These are phyloP conservation scores for Basidiobolus meristosporus DNA, from an alignment of 371 early-diverging fungal genomes.

Conservation along the genomic window DNA sequence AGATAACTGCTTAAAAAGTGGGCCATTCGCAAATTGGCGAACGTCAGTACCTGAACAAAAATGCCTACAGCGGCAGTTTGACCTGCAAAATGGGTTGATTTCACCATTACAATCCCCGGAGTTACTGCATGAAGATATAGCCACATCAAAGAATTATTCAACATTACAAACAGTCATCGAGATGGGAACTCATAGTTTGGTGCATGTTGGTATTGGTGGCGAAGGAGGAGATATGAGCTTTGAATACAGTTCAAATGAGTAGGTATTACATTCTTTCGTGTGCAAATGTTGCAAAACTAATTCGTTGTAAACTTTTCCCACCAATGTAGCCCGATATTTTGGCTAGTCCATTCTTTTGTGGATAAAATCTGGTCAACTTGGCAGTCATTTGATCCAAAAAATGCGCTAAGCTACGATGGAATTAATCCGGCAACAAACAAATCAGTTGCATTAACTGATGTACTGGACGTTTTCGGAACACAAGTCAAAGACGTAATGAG, in stretches of 20 bases:
- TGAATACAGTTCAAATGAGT: slow-evolving; percentile 18
- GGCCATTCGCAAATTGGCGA: slow-evolving; percentile 4
- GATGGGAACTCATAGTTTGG: slow-evolving; percentile 17
- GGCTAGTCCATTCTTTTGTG: slow-evolving; percentile 26
- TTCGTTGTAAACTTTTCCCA: no score
- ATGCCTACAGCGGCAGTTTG: slow-evolving; percentile 9
- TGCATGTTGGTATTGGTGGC: slow-evolving; percentile 24
- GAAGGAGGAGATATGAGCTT: slow-evolving; percentile 15
- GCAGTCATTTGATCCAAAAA: slow-evolving; percentile 8
- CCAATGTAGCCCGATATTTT: slow-evolving; percentile 35
- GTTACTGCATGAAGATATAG: slow-evolving; percentile 8
- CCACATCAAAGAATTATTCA: slow-evolving; percentile 8
- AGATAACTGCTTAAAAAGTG: slow-evolving; percentile 7
- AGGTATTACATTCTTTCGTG: no score
- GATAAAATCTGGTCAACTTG: slow-evolving; percentile 27
- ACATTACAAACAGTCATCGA: slow-evolving; percentile 16
- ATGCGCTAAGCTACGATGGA: slow-evolving; percentile 3
- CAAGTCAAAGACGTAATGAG: slow-evolving; percentile 3
- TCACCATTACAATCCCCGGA: slow-evolving; percentile 10
- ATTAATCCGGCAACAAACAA: no score
- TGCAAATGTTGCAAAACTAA: no score
- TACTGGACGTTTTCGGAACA: no score
- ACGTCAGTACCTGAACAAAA: slow-evolving; percentile 3
- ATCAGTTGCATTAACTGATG: no score
- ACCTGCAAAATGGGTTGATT: slow-evolving; percentile 4